Evolutionary conservation across 108 stramenopile species (phyloP).

Genomic region (Seminavis robusta): DNA sequence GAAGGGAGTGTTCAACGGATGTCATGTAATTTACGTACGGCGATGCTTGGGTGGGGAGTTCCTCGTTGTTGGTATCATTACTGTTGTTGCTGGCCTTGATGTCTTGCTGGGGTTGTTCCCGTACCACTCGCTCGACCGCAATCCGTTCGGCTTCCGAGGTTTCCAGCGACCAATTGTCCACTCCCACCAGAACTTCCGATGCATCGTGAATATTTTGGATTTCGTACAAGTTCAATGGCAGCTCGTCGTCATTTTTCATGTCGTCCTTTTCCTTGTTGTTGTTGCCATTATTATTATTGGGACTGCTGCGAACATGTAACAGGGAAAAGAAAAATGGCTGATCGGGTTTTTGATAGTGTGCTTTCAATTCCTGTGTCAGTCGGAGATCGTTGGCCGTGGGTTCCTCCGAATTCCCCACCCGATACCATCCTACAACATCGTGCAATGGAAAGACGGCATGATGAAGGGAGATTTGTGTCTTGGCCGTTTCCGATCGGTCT

Average conservation of each 20-base stretch:
- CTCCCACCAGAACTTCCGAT: constrained; percentile 42
- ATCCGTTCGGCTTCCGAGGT: constrained; percentile 74
- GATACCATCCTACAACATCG: constrained; percentile 81
- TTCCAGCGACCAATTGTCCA: constrained; percentile 54
- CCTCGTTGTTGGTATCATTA: constrained; percentile 1
- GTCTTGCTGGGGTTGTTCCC: constrained; percentile 27
- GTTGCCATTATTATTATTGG: not conserved
- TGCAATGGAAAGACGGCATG: constrained; percentile 76
- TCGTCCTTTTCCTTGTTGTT: constrained; percentile 7
- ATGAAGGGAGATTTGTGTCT: constrained; percentile 65
- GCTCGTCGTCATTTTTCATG: constrained; percentile 7
- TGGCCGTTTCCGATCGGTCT: constrained; percentile 31
- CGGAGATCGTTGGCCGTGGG: constrained; percentile 54
- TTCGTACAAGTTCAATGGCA: constrained; percentile 61
- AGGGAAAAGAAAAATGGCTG: constrained; percentile 26
- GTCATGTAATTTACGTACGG: constrained; percentile 13
- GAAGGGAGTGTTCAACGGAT: constrained; percentile 32
- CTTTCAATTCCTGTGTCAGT: constrained; percentile 34
- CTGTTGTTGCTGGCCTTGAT: not conserved
- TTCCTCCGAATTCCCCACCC: constrained; percentile 30
- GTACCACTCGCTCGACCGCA: constrained; percentile 75
- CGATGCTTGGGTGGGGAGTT: too few relatives aligned
- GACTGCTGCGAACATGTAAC: constrained; percentile 20
- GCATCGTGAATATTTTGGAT: constrained; percentile 16
- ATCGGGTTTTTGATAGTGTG: constrained; percentile 24